A percentile compares a stretch with the other conserved stretches of the same genome.
These are phyloP conservation scores for Petrea volubilis DNA, from an alignment of 257 asterid species.

Conservation along the genomic window DNA sequence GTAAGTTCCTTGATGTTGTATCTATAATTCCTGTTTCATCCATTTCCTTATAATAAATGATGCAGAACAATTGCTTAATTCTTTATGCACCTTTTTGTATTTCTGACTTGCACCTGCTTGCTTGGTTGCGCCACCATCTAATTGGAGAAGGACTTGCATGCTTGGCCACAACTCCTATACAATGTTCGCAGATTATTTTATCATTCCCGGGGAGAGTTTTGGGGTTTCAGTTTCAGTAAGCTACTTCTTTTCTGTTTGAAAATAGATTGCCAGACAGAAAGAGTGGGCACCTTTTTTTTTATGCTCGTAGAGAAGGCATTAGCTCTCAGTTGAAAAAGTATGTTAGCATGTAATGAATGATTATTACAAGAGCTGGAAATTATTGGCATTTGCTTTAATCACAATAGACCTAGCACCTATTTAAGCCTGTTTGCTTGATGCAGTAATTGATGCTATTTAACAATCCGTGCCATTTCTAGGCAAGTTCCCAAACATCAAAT, in stretches of 20 bases:
- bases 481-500: not conserved
- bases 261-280: not conserved
- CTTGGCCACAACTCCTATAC: not conserved
- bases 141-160: not conserved
- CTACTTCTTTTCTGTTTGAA: not conserved
- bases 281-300: not conserved
- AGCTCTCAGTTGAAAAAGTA: not conserved
- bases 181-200: not conserved
- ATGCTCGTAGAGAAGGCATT: not conserved
- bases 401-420: not conserved
- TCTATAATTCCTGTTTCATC: slow-evolving; percentile 1
- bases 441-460: not conserved
- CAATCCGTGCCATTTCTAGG: not conserved
- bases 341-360: not conserved
- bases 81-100: not conserved
- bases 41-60: not conserved
- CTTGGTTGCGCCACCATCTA: not conserved
- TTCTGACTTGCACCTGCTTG: not conserved
- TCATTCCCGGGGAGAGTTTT: not conserved
- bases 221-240: not conserved
- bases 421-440: not conserved
- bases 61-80: not conserved
- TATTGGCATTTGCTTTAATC: not conserved
- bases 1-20: slow-evolving; percentile 17
- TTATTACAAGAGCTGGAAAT: not conserved